These are phyloP conservation scores for Didymella pomorum DNA, from an alignment of 2,329 filamentous ascomycete species.

Conservation along the genomic window DNA sequence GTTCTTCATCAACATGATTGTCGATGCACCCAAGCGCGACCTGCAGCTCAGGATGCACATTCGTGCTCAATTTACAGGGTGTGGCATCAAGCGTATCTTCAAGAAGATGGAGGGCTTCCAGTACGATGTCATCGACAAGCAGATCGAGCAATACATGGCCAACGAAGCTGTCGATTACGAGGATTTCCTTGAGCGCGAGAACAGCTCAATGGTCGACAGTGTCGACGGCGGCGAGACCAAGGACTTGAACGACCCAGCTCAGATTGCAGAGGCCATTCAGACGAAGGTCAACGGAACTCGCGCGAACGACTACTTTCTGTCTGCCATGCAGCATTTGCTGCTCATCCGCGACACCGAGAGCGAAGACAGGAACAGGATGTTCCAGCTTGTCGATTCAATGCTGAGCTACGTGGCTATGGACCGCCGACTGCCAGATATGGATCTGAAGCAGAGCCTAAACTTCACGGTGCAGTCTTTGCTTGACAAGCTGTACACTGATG, in stretches of 20 bases:
- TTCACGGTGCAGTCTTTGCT: constrained; percentile 96
- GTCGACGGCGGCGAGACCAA: constrained; percentile 84
- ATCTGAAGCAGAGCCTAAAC: constrained; percentile 95
- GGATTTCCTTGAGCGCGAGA: constrained; percentile 91
- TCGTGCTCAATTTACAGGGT: constrained; percentile 92
- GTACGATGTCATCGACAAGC: constrained; percentile 98
- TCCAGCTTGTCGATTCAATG: constrained; percentile 98
- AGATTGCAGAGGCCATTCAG: constrained; percentile 94
- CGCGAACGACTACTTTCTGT: constrained; percentile 94
- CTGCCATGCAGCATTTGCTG: constrained; percentile 92
- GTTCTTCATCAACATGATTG: constrained; percentile 94
- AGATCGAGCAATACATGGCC: constrained; percentile 89
- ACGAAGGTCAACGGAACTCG: constrained; percentile 81
- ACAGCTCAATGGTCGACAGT: constrained; percentile 87
- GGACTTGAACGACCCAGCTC: constrained; percentile 89
- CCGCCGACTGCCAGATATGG: constrained; percentile 91
- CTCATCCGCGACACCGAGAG: constrained; percentile 90
- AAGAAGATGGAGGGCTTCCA: constrained; percentile 98
- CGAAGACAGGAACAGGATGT: constrained; percentile 92
- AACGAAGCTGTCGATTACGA: constrained; percentile 99
- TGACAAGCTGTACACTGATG: constrained; percentile 95
- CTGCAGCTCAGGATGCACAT: constrained; percentile 93
- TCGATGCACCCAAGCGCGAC: constrained; percentile 89
- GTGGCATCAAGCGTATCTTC: constrained; percentile 91
- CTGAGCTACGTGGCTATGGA: constrained; percentile 99